A percentile compares a stretch with the other conserved stretches of the same genome.
Conservation (phyloP, 805 yeast species). For the Lachancea cidri region DNA sequence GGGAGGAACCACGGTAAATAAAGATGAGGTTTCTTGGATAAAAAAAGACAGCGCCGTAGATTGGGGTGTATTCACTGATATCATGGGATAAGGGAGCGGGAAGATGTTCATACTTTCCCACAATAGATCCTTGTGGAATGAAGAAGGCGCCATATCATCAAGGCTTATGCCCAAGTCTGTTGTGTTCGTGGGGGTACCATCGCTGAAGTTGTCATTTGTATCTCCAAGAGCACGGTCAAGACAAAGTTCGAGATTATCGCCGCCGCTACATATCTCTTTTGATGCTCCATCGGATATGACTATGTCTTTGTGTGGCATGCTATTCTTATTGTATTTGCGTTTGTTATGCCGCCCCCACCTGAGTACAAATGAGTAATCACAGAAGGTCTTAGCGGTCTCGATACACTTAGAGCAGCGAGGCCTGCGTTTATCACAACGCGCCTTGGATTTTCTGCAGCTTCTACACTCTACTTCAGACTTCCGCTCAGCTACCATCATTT, state of each 20-base stretch:
- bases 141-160: constrained; percentile 2
- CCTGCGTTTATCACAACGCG: constrained; percentile 65
- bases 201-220: background rate
- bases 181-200: background rate
- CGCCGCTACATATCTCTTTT: background rate
- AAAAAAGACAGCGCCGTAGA: constrained; percentile 9
- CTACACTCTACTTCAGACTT: constrained; percentile 36
- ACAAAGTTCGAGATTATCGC: background rate
- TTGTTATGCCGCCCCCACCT: constrained; percentile 14
- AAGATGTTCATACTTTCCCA: too few relatives aligned
- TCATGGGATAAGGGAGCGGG: constrained; percentile 3
- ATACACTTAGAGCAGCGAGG: constrained; percentile 58
- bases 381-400: constrained; percentile 22
- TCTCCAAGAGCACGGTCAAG: background rate
- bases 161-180: background rate
- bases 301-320: constrained; percentile 10
- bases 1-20: constrained; percentile 7
- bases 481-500: background rate
- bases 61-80: constrained; percentile 1
- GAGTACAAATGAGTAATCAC: constrained; percentile 4
- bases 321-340: constrained; percentile 6
- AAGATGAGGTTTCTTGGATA: constrained; percentile 9
- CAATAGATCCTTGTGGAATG: background rate
- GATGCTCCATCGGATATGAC: constrained; percentile 9
- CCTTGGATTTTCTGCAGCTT: constrained; percentile 54